A percentile compares a stretch with the other conserved stretches of the same genome.
Conservation (phyloP, 2,329 filamentous ascomycete species). For the Calonectria multiphialidica region DNA sequence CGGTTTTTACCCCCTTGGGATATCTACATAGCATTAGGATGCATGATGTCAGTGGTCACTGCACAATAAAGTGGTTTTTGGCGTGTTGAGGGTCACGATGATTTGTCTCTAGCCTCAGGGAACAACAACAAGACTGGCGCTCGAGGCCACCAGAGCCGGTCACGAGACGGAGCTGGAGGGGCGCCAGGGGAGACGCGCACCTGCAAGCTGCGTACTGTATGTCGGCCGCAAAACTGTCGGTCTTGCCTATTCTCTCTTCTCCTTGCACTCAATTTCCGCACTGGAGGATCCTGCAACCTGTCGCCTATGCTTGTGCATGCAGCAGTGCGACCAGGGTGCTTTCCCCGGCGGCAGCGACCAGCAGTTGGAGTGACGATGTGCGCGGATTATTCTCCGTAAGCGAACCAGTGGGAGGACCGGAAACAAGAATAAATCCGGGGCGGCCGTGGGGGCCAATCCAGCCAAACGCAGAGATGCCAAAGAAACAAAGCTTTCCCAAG, state of each 20-base stretch:
- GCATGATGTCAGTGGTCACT: conserved; percentile 10
- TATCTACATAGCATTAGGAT: not conserved
- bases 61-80: conserved; percentile 2
- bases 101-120: conserved; percentile 1
- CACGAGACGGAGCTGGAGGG: conserved; percentile 10
- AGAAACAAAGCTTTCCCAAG: not conserved
- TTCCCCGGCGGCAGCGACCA: conserved; percentile 11
- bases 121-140: not conserved
- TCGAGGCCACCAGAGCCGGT: conserved; percentile 10
- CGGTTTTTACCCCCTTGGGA: not conserved
- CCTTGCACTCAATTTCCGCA: conserved; percentile 8
- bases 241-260: not conserved
- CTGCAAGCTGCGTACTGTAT: conserved; percentile 21
- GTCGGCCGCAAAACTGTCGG: not conserved
- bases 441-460: conserved; percentile 26
- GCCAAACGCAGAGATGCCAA: not conserved
- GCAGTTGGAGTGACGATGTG: conserved; percentile 20
- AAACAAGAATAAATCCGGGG: conserved; percentile 20
- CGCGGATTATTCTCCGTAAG: conserved; percentile 21
- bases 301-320: not conserved
- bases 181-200: conserved; percentile 11
- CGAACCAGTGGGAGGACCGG: conserved; percentile 29
- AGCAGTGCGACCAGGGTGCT: conserved; percentile 13
- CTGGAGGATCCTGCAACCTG: not conserved
- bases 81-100: not conserved